phyloP scores from a whole-genome alignment of 768 basidiomycete genomes.

The Phanerochaete sordida region DNA sequence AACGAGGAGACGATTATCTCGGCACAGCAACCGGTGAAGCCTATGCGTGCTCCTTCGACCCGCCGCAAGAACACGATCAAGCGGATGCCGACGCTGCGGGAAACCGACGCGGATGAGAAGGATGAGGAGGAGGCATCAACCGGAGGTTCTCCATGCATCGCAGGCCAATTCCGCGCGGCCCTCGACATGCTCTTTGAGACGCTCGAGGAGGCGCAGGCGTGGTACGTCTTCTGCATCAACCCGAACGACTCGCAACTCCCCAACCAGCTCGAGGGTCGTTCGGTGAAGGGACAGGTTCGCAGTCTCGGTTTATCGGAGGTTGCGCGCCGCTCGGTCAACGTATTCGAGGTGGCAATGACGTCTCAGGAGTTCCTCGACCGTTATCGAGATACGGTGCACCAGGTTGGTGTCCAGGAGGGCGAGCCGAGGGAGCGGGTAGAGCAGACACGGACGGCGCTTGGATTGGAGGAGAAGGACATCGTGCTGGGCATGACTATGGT shows the following conservation, averaged over 20 bases:
- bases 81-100: conserved; percentile 52
- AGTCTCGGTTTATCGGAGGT: conserved; percentile 79
- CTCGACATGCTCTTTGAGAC: conserved; percentile 85
- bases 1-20: conserved; percentile 96
- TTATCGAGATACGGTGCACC: conserved; percentile 66
- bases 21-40: conserved; percentile 90
- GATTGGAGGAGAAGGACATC: conserved; percentile 64
- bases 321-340: conserved; percentile 56
- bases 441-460: conserved; percentile 53
- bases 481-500: conserved; percentile 86
- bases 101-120: conserved; percentile 46
- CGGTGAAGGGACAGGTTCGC: conserved; percentile 89
- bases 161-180: conserved; percentile 84
- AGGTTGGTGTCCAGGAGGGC: conserved; percentile 56
- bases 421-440: conserved; percentile 56
- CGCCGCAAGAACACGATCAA: conserved; percentile 74
- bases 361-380: conserved; percentile 83
- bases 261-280: conserved; percentile 88
- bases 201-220: conserved; percentile 83
- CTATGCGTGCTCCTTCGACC: conserved; percentile 90
- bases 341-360: conserved; percentile 84
- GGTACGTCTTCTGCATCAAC: conserved; percentile 91
- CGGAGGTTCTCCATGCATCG: conserved; percentile 62
- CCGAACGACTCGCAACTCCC: conserved; percentile 95
- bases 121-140: conserved; percentile 43